Base-by-base conservation (phyloP, 2,329 filamentous ascomycete species). In the Pleomassaria siparia region DNA sequence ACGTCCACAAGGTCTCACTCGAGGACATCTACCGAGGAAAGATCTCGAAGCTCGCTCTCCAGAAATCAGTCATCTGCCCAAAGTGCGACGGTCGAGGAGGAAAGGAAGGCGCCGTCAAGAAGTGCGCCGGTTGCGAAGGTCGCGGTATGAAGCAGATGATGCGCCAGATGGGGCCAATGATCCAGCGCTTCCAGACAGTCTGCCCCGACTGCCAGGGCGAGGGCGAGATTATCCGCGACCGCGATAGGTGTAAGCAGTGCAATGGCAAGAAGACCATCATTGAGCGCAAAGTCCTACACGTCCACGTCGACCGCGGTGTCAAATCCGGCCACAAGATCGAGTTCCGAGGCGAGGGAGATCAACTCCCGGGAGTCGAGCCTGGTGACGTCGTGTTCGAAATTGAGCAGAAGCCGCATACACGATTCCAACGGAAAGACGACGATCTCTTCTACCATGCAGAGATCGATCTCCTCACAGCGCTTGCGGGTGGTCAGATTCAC, bases 81-180 rank as follows among this genome's bases (percentile, higher is more conserved):
- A 91, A 91, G 76, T 99, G 94, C 73, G 87, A 94, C 50, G 94
- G 94, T 55, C 85, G 91, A 50, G 94, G 94, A 67, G 94, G 94
- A 59, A 99, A 99, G 80, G 92, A 97, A 58, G 94, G 94, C 56
- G 89, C 94, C n/a, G 92, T 97, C 57, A 92, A 91, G 78, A 89
- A 88, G 66, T 99, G 94, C 75, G 70, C 83, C 32, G 88, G 90
- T 67, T 99, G 94, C 73, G 90, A 95, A 65, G 94, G 94, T 58
- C 84, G 88, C 56, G 94, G 94, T 74, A 96, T 96, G 89, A 97
- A 97, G 87, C 96, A 89, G 32, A 97, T 99, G 92, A 96, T 99
- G 94, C 88, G 95, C 71, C 94, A 99, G 77, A 97, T 99, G 91
- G 94, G 94, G 43, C 94, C 94, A 50, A 99, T 99, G 94, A 97